Conservation (phyloP, 2,329 filamentous ascomycete genomes). For the Colletotrichum viniferum region DNA sequence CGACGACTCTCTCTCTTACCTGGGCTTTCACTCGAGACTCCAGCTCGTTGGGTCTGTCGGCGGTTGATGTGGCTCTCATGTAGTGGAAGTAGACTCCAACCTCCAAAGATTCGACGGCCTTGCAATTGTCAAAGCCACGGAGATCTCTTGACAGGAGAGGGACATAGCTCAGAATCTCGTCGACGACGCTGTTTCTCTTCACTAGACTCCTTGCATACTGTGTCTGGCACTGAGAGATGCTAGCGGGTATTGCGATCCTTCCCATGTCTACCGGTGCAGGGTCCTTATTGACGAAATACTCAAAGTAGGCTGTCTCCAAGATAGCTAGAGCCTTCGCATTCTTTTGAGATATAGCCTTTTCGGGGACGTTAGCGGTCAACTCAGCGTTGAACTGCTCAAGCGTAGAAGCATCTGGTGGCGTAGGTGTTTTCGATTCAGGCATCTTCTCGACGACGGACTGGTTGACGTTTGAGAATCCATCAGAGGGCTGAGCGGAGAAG, state of each 20-base stretch:
- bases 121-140: background rate
- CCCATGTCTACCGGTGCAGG: constrained; percentile 7
- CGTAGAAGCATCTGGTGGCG: constrained; percentile 1
- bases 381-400: background rate
- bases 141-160: constrained; percentile 2
- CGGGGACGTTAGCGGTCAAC: constrained; percentile 1
- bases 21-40: constrained; percentile 1
- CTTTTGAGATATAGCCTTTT: background rate
- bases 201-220: background rate
- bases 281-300: constrained; percentile 9
- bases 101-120: background rate
- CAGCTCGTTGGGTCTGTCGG: background rate
- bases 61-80: background rate
- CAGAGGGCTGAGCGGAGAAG: constrained; percentile 4
- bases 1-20: background rate
- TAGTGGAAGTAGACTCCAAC: constrained; percentile 17
- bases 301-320: constrained; percentile 14
- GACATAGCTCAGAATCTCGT: background rate
- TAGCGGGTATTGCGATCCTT: background rate
- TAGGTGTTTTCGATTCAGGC: background rate
- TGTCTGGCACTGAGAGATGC: background rate
- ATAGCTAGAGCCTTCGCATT: constrained; percentile 1
- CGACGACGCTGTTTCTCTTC: background rate
- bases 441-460: background rate
- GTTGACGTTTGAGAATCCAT: background rate